Base-by-base conservation (phyloP, 176 grass and related monocot species). In the Lolium multiflorum region DNA sequence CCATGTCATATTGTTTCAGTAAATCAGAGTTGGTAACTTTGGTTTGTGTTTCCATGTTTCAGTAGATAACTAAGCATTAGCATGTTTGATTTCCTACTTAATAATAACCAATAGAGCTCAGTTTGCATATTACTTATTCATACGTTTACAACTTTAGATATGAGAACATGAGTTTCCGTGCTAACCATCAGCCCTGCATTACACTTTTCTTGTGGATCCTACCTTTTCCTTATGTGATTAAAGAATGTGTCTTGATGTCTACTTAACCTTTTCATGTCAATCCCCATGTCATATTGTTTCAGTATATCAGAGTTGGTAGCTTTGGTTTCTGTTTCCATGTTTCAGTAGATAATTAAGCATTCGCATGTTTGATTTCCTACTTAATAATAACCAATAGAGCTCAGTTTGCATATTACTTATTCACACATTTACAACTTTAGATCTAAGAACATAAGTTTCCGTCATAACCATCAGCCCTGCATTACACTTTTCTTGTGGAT, bases 221-320 rank as follows among this genome's bases (percentile, higher is more conserved):
- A 69, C 24, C 61, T 35, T 86, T 82, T 83, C 52, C n/a, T 90
- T 77, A n/a, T 35, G 12, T 62, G 48, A 74, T 63, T 80, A 35
- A 57, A 84, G 55, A 26, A 26, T n/a, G 15, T 89, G 8, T 65
- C 21, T 26, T 80, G 67, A 79, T 72, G 41, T 75, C 14, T 55
- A 6, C 74, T 67, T 84, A 82, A 25, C 15, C 21, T 68, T 25
- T 51, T 87, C 38, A 63, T 67, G 63, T 22, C 17, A 20, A 35
- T 9, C 18, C 58, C 28, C 28, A 31, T 31, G 28, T 86, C 54
- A 18, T 83, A 47, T 20, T 80, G 13, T 72, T 62, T 71, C 11
- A 15, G 47, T 80, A 31, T 1, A 31, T 31, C 28, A 31, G 28
- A 31, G 24, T 83, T 73, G 67, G 66, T 67, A 50, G 26, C 55